A percentile compares a stretch with the other conserved stretches of the same genome.
Conservation (phyloP, 768 basidiomycete species). For the Boletus reticulatus region DNA sequence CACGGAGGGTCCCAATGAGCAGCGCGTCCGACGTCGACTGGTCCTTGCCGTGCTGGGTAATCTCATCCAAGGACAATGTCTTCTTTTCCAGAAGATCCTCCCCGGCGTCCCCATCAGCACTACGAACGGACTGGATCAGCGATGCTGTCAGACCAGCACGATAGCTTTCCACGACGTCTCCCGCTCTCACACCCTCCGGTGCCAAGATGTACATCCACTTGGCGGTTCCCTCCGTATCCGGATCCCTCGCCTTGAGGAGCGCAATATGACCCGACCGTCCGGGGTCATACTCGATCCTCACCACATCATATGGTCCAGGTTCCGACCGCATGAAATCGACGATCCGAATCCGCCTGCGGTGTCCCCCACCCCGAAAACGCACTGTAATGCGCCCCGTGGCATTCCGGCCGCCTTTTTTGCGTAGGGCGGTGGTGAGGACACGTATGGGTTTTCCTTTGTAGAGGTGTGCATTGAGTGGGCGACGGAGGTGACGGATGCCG, state of each 20-base stretch:
- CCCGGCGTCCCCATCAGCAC: constrained; percentile 15
- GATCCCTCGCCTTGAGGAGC: constrained; percentile 65
- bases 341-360: constrained; percentile 78
- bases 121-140: constrained; percentile 46
- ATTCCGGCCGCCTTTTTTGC: constrained; percentile 88
- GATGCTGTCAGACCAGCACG: constrained; percentile 77
- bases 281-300: constrained; percentile 96
- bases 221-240: constrained; percentile 47
- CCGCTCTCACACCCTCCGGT: constrained; percentile 84
- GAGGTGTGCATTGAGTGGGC: constrained; percentile 79
- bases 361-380: constrained; percentile 88
- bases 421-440: constrained; percentile 73
- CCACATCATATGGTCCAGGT: constrained; percentile 81
- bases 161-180: constrained; percentile 86
- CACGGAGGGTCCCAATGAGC: constrained; percentile 81
- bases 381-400: constrained; percentile 81
- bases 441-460: constrained; percentile 86
- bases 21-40: constrained; percentile 56
- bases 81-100: constrained; percentile 1
- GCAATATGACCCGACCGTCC: constrained; percentile 94
- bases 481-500: constrained; percentile 79
- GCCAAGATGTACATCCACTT: constrained; percentile 93
- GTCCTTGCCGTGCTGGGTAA: constrained; percentile 23
- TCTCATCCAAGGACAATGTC: constrained; percentile 19
- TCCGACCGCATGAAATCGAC: constrained; percentile 84